phyloP scores from a whole-genome alignment of 2,329 filamentous ascomycete species.

The Scopulariopsis brevicaulis region DNA sequence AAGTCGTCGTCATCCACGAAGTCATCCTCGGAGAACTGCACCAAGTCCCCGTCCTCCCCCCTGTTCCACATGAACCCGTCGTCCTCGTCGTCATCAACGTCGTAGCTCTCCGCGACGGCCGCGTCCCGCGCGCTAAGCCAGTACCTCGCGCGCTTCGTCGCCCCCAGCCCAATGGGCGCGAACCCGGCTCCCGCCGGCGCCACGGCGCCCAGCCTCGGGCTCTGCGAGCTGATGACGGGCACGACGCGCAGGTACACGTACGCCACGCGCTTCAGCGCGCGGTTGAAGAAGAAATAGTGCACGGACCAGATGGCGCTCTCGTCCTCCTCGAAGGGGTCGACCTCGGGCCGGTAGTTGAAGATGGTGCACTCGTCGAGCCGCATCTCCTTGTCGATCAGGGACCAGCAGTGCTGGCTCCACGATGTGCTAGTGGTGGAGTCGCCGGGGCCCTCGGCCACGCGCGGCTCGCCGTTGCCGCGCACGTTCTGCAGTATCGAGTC shows the following conservation, averaged over 20 bases:
- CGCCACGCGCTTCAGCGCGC: slow-evolving; percentile 78
- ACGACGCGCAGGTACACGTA: slow-evolving; percentile 91
- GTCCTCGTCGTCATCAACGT: slow-evolving; percentile 29
- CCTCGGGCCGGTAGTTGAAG: slow-evolving; percentile 81
- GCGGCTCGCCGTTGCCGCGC: slow-evolving; percentile 44
- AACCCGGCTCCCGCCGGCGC: not conserved
- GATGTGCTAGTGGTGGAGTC: slow-evolving; percentile 34
- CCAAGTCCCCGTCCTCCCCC: slow-evolving; percentile 45
- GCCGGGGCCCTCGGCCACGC: slow-evolving; percentile 9
- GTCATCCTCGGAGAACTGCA: slow-evolving; percentile 39
- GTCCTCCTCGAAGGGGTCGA: slow-evolving; percentile 84
- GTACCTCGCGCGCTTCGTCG: slow-evolving; percentile 65
- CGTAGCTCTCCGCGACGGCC: slow-evolving; percentile 30
- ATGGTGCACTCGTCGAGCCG: slow-evolving; percentile 76
- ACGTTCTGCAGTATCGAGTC: slow-evolving; percentile 83
- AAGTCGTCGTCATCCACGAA: slow-evolving; percentile 33
- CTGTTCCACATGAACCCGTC: slow-evolving; percentile 46
- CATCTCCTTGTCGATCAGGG: slow-evolving; percentile 90
- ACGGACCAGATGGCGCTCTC: slow-evolving; percentile 90
- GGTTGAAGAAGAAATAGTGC: slow-evolving; percentile 98
- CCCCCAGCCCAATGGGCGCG: not conserved
- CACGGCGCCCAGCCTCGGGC: slow-evolving; percentile 27
- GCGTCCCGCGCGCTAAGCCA: slow-evolving; percentile 68
- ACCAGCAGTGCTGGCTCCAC: slow-evolving; percentile 90
- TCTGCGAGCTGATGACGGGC: slow-evolving; percentile 58